These are phyloP conservation scores for Adiantum capillusveneris DNA, from an alignment of 75 land plant genomes.

Conservation along the genomic window DNA sequence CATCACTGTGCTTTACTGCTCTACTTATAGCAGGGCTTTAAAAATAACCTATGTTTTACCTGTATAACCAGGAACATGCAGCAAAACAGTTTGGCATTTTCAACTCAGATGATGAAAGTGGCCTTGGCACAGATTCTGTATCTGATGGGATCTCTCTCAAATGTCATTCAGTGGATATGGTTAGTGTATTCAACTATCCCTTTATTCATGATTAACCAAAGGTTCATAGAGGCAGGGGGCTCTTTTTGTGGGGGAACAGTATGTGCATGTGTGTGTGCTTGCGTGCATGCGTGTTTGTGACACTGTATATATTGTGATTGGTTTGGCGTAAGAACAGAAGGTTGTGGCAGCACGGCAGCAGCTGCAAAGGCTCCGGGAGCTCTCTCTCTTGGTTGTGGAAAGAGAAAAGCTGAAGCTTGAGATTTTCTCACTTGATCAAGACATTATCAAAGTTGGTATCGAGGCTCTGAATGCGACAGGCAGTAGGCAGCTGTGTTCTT, in stretches of 20 bases:
- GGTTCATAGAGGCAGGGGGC: no score
- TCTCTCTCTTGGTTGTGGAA: slow-evolving; percentile 8
- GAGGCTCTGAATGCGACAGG: background rate
- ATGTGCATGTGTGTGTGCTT: background rate
- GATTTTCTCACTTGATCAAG: background rate
- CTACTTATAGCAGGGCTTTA: slow-evolving; percentile 1
- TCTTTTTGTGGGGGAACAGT: background rate
- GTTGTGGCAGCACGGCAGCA: slow-evolving; percentile 3
- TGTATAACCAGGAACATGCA: slow-evolving; percentile 11
- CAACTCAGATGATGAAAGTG: slow-evolving; percentile 12
- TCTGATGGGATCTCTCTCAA: background rate
- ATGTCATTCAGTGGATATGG: background rate
- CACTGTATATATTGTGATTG: background rate
- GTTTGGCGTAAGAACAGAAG: background rate
- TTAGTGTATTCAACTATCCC: background rate
- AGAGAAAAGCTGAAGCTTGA: slow-evolving; percentile 12
- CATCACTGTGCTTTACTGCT: background rate
- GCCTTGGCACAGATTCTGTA: background rate
- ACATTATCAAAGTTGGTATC: background rate
- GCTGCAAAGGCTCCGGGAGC: slow-evolving; percentile 2
- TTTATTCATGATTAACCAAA: background rate
- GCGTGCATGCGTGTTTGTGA: background rate
- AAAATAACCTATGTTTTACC: slow-evolving; percentile 1
- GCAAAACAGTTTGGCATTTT: slow-evolving; percentile 14
- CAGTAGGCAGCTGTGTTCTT: background rate